Base-by-base conservation (phyloP, 2,329 filamentous ascomycete species). In the Didymella arachidicola region DNA sequence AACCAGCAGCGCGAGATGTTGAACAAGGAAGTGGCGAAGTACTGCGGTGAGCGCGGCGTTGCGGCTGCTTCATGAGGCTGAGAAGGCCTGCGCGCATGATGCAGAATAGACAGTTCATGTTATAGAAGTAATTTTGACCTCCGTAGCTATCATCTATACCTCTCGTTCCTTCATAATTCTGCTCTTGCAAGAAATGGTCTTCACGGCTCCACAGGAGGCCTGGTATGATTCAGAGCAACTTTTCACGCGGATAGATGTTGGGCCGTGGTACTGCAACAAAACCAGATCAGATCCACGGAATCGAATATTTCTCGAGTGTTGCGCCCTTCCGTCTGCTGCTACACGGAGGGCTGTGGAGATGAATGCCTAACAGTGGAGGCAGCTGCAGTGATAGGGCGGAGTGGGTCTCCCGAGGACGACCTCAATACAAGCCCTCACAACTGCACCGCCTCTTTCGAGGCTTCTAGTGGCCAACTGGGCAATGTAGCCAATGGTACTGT, bases 21-120 rank as follows among this genome's bases (percentile, higher is more conserved):
- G 70, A 80, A 80, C 60, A 92, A 89, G 80, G 90, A 93, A 79
- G 90, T 93, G 7, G 84, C 84, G 60, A 90, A 89, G 79, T 93
- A 91, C 73, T 92, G 89, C 68, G 80, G 81, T 43, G 88, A 91
- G 78, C 80, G 88, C 61, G 78, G 74, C n/a, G 78, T 78, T 47
- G 61, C 66, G 22, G 71, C 67, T 25, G 65, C 56, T 18, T 51
- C 69, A 2, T 76, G 54, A 57, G 41, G 27, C 45, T 41, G 30
- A 12, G 27, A 22, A 22, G 3, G 22, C 22, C 22, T 22, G 22
- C 22, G 22, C 22, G 22, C 22, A 22, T 2, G 22, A 22, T 22
- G 22, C 22, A 22, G 22, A 22, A 22, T 22, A 22, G 22, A 22
- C 22, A 2, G 3, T 22, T 22, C 22, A 22, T 22, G 22, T 22